phyloP scores from a whole-genome alignment of 73 alveolate species.

The Tetrahymena borealis region DNA sequence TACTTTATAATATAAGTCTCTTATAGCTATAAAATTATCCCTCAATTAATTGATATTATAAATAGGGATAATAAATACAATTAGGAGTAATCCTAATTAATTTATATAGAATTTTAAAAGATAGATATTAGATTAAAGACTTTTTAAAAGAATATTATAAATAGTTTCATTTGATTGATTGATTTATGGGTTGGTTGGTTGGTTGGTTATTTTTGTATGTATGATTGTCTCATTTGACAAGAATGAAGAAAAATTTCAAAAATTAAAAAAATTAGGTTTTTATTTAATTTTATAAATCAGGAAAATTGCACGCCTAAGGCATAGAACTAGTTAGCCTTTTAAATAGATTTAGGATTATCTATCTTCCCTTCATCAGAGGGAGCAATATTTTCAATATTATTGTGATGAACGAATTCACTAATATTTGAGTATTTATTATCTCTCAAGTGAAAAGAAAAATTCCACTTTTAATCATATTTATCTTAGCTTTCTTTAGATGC shows the following conservation, averaged over 20 bases:
- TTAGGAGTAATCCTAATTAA: no score
- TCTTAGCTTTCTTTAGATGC: not conserved
- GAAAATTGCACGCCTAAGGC: conserved; percentile 4
- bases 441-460: not conserved
- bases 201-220: not conserved
- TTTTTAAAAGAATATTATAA: not conserved
- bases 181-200: not conserved
- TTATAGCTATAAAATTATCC: no score
- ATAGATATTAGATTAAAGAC: no score
- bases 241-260: not conserved
- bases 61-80: no score
- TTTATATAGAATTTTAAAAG: no score
- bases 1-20: no score
- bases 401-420: not conserved
- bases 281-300: not conserved
- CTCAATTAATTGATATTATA: no score
- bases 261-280: not conserved
- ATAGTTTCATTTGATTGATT: not conserved
- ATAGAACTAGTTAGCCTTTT: not conserved
- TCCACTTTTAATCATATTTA: not conserved
- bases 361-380: not conserved
- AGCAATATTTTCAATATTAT: not conserved
- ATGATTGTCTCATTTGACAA: no score
- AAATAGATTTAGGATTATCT: not conserved
- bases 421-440: not conserved